A percentile compares a stretch with the other conserved stretches of the same genome.
Conservation (phyloP, 202 grass and related monocot species). For the Brachypodium distachyon region DNA sequence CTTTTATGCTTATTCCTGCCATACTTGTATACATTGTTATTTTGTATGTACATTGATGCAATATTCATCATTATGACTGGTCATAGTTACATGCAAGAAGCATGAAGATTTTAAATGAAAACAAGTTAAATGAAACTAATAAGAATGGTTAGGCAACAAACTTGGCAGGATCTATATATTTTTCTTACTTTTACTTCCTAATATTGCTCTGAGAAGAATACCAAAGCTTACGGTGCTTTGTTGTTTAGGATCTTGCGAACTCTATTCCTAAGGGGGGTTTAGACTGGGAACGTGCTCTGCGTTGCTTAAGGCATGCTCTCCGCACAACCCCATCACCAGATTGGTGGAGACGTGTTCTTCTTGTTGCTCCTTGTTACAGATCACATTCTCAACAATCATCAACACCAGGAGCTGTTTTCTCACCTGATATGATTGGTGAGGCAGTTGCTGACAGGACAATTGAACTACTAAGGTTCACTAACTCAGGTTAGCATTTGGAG, state of each 20-base stretch:
- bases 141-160: not conserved
- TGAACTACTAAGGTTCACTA: slow-evolving; percentile 81
- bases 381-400: slow-evolving; percentile 58
- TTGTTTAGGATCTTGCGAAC: slow-evolving; percentile 80
- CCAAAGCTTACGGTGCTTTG: slow-evolving; percentile 15
- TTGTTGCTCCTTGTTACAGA: slow-evolving; percentile 96
- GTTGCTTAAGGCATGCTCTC: slow-evolving; percentile 93
- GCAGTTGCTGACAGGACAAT: slow-evolving; percentile 92
- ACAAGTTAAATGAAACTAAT: slow-evolving; percentile 1
- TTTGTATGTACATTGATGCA: not conserved
- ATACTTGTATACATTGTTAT: not conserved
- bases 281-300: slow-evolving; percentile 93
- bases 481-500: slow-evolving; percentile 56
- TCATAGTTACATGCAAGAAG: slow-evolving; percentile 4
- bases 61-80: not conserved
- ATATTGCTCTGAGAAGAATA: not conserved
- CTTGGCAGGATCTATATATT: not conserved
- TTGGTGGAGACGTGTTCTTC: slow-evolving; percentile 97
- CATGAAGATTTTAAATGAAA: not conserved
- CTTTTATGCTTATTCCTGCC: not conserved
- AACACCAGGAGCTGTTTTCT: slow-evolving; percentile 96
- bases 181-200: not conserved
- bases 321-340: slow-evolving; percentile 91
- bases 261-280: slow-evolving; percentile 85
- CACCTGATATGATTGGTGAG: slow-evolving; percentile 94